Percentiles rank a stretch among this genome's conserved stretches.
Evolutionary conservation across 208 protist genomes (phyloP).

Genomic region (Tetramitus jugosus): DNA sequence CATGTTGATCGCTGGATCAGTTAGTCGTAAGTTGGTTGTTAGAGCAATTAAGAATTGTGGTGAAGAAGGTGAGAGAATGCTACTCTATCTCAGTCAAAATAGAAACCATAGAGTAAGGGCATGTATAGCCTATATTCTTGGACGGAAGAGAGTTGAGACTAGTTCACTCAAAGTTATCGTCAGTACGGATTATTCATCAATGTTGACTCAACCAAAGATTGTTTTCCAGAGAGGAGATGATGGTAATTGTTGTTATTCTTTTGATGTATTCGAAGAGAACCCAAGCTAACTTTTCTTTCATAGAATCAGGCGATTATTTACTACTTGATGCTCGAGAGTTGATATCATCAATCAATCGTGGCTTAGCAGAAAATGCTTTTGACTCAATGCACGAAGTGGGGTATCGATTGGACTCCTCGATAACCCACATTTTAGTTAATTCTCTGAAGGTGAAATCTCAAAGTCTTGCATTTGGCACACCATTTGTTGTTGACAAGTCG

Average conservation of each 20-base stretch:
- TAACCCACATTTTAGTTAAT: too few relatives aligned
- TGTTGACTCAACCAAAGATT: neutral
- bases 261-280: too few relatives aligned
- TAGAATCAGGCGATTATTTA: neutral
- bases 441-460: too few relatives aligned
- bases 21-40: neutral
- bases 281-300: neutral
- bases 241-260: too few relatives aligned
- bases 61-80: neutral
- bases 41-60: neutral
- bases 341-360: neutral
- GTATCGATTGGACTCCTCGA: too few relatives aligned
- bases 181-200: neutral
- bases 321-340: conserved; percentile 10
- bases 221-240: too few relatives aligned
- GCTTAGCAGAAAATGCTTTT: neutral
- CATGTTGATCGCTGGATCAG: neutral
- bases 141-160: too few relatives aligned
- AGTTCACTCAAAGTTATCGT: conserved; percentile 1
- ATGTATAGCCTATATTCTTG: neutral
- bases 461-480: too few relatives aligned
- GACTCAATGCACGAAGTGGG: too few relatives aligned
- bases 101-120: neutral
- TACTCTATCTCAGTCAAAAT: neutral
- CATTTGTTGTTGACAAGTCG: too few relatives aligned